Percentiles rank a stretch among this genome's conserved stretches.
These are phyloP conservation scores for Exophiala calicioides DNA, from an alignment of 2,329 filamentous ascomycete genomes.

Conservation along the genomic window DNA sequence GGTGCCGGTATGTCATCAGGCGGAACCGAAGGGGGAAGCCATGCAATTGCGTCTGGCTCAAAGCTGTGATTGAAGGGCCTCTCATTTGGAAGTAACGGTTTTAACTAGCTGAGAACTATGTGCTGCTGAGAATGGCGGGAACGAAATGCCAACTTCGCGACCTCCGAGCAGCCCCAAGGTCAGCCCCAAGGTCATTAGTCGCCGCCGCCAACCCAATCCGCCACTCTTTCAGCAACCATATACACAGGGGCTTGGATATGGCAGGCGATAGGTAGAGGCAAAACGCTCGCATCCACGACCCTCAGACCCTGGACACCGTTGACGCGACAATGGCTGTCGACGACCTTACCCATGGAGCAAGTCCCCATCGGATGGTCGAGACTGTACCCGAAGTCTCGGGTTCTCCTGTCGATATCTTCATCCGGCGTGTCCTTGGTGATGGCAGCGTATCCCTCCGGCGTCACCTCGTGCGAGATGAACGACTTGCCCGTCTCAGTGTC, in stretches of 20 bases:
- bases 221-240: slow-evolving; percentile 48
- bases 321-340: slow-evolving; percentile 36
- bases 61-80: too few relatives aligned
- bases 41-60: too few relatives aligned
- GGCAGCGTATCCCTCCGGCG: slow-evolving; percentile 9
- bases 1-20: too few relatives aligned
- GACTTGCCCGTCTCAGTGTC: slow-evolving; percentile 26
- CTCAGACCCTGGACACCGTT: slow-evolving; percentile 35
- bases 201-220: slow-evolving; percentile 19
- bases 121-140: too few relatives aligned
- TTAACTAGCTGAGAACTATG: too few relatives aligned
- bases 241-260: slow-evolving; percentile 48
- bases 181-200: too few relatives aligned
- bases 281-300: slow-evolving; percentile 39
- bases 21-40: too few relatives aligned
- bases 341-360: slow-evolving; percentile 42
- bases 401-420: slow-evolving; percentile 30
- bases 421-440: slow-evolving; percentile 23
- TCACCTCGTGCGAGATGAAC: slow-evolving; percentile 19
- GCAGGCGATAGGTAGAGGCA: slow-evolving; percentile 41
- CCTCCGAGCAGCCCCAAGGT: too few relatives aligned
- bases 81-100: too few relatives aligned
- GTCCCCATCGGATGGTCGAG: slow-evolving; percentile 40
- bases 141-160: too few relatives aligned
- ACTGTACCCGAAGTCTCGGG: slow-evolving; percentile 35